A percentile compares a stretch with the other conserved stretches of the same genome.
Evolutionary conservation across 768 basidiomycete species (phyloP).

Genomic region (Kwoniella bestiolae): DNA sequence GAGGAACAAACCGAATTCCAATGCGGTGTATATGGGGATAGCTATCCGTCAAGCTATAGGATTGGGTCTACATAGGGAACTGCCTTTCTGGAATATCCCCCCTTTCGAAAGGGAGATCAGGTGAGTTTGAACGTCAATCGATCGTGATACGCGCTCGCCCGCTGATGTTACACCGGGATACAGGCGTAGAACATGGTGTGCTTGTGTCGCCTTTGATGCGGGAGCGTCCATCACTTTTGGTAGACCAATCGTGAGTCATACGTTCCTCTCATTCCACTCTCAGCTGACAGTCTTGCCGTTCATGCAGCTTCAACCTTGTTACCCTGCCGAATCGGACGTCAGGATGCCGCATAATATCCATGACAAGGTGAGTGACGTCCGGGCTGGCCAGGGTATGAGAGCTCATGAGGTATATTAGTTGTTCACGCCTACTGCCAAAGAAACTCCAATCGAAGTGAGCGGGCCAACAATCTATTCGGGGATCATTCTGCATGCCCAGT

Average conservation of each 20-base stretch:
- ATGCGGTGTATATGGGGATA: conserved; percentile 26
- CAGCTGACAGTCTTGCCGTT: background rate
- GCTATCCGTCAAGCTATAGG: conserved; percentile 27
- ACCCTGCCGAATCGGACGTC: conserved; percentile 17
- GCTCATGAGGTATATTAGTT: background rate
- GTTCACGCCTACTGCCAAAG: conserved; percentile 3
- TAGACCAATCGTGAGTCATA: conserved; percentile 22
- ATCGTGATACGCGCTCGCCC: background rate
- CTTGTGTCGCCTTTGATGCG: conserved; percentile 16
- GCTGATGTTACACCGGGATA: background rate
- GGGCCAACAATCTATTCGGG: conserved; percentile 15
- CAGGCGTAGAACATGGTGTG: conserved; percentile 29
- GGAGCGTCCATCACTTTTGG: conserved; percentile 28
- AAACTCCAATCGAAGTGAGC: background rate
- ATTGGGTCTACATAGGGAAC: conserved; percentile 29
- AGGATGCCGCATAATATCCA: conserved; percentile 11
- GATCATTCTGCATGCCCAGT: conserved; percentile 6
- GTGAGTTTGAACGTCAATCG: conserved; percentile 10
- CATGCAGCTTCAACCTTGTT: conserved; percentile 4
- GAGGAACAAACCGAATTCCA: conserved; percentile 22
- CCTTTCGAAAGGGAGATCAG: conserved; percentile 28
- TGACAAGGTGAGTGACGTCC: conserved; percentile 2
- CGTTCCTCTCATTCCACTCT: background rate
- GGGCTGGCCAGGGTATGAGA: too few relatives aligned
- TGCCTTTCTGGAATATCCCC: conserved; percentile 29